A percentile compares a stretch with the other conserved stretches of the same genome.
phyloP scores from a whole-genome alignment of 225 moss, liverwort and hornwort species.

The Neckera pumila region DNA sequence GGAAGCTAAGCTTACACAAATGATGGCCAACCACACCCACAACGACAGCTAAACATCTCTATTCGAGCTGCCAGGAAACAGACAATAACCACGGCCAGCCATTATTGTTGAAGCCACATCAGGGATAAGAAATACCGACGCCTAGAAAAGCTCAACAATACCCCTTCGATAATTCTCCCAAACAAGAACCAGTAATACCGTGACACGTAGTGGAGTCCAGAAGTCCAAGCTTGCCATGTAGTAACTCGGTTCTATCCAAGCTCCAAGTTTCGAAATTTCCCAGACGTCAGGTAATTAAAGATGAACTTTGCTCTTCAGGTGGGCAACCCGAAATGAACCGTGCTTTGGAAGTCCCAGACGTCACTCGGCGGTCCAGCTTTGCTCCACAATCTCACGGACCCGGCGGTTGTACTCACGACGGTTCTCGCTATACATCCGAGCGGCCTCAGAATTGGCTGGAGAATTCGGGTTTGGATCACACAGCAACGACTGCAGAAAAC shows the following conservation, averaged over 20 bases:
- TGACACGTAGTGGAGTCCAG: conserved; percentile 17
- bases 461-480: conserved; percentile 98
- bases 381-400: conserved; percentile 98
- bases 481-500: conserved; percentile 71
- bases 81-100: not conserved
- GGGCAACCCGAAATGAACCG: conserved; percentile 10
- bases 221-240: conserved; percentile 14
- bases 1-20: not conserved
- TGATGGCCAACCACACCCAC: not conserved
- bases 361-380: conserved; percentile 99
- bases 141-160: not conserved
- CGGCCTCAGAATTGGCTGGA: conserved; percentile 96
- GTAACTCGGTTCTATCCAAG: conserved; percentile 3
- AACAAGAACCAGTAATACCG: conserved; percentile 20
- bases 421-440: conserved; percentile 99
- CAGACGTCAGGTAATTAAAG: not conserved
- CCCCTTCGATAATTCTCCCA: conserved; percentile 4
- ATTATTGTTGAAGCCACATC: not conserved
- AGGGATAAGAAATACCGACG: not conserved
- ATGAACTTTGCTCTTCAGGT: conserved; percentile 5
- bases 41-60: not conserved
- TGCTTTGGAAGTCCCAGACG: not conserved
- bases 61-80: not conserved
- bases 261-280: conserved; percentile 3
- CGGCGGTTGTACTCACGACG: conserved; percentile 96